Evolutionary conservation across 495 filamentous ascomycete genomes (phyloP).

Genomic region (Talaromyces proteolyticus): DNA sequence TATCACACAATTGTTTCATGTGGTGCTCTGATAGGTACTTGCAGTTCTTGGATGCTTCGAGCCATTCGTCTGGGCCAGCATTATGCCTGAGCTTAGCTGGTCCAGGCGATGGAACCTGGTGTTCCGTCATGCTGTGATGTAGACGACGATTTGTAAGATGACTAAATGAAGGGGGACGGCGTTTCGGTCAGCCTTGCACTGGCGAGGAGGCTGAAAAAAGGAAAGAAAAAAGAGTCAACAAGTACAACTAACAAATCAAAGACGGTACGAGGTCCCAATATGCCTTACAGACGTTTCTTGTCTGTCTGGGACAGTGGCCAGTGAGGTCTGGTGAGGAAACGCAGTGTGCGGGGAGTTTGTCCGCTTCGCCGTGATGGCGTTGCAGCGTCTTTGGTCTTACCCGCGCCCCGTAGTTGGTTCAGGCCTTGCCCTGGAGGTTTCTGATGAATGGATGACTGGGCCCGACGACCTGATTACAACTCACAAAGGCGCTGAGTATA

Average conservation of each 20-base stretch:
- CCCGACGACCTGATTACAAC: not conserved
- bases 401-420: conserved; percentile 10
- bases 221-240: not conserved
- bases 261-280: not conserved
- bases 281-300: not conserved
- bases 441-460: not conserved
- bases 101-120: conserved; percentile 78
- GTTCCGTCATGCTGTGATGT: conserved; percentile 32
- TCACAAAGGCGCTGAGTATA: no score
- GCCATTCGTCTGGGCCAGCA: conserved; percentile 92
- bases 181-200: not conserved
- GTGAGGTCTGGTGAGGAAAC: not conserved
- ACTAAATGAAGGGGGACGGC: not conserved
- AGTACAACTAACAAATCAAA: not conserved
- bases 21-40: conserved; percentile 91
- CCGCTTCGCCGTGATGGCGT: not conserved
- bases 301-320: not conserved
- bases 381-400: conserved; percentile 10
- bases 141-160: not conserved
- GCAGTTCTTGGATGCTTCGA: conserved; percentile 90
- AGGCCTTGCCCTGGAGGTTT: no score
- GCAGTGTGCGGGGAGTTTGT: conserved; percentile 2
- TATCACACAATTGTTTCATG: conserved; percentile 98
- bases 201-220: not conserved
- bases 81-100: conserved; percentile 76